phyloP scores from a whole-genome alignment of 371 early-diverging fungal species.

The Mucor saturninus region DNA sequence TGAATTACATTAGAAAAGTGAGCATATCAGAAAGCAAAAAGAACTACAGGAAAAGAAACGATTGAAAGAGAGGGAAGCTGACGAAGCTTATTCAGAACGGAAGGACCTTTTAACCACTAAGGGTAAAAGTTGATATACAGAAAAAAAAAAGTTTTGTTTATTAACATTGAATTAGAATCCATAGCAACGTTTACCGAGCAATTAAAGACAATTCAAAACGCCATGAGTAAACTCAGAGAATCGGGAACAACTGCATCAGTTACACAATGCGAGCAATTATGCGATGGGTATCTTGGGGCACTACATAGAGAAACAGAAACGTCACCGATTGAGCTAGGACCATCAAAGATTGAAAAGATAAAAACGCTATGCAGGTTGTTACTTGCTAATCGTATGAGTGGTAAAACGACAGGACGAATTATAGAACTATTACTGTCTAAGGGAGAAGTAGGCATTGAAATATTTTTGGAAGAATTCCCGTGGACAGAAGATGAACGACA shows the following conservation, averaged over 20 bases:
- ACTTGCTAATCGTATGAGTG: neutral
- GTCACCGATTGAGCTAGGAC: neutral
- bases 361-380: neutral
- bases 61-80: neutral
- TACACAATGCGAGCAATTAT: neutral
- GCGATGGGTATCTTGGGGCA: neutral
- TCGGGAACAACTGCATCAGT: neutral
- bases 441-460: neutral
- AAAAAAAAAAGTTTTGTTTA: neutral
- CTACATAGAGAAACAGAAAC: neutral
- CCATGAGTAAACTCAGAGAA: neutral
- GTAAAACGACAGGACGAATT: slow-evolving; percentile 6
- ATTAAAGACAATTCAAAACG: neutral
- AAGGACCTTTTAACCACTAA: neutral
- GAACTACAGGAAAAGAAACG: no score
- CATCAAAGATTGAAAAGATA: neutral
- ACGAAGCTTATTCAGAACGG: neutral
- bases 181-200: neutral
- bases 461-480: slow-evolving; percentile 12
- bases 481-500: slow-evolving; percentile 6
- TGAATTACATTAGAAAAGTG: no score
- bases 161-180: neutral
- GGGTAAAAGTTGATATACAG: neutral
- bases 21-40: no score
- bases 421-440: slow-evolving; percentile 3